A percentile compares a stretch with the other conserved stretches of the same genome.
phyloP scores from a whole-genome alignment of 768 basidiomycete genomes.

The Suillus occidentalis region DNA sequence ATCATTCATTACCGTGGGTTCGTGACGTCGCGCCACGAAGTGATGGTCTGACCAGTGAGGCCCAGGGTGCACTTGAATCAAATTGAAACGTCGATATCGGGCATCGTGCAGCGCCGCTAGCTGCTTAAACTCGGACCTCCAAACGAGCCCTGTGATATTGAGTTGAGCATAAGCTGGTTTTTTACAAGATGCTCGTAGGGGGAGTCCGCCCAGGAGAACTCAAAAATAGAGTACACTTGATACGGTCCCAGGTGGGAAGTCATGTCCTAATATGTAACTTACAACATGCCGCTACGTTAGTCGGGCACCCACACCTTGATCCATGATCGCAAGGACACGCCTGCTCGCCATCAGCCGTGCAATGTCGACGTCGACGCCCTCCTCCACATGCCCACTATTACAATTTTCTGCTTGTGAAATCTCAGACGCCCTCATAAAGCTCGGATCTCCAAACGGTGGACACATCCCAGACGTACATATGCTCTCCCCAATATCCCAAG shows the following conservation, averaged over 20 bases:
- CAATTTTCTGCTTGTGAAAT: slow-evolving; percentile 78
- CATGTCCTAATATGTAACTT: background rate
- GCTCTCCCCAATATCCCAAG: slow-evolving; percentile 39
- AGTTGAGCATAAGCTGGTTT: no score
- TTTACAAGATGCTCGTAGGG: no score
- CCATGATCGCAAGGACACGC: slow-evolving; percentile 5
- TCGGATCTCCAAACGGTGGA: slow-evolving; percentile 70
- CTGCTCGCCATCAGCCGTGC: slow-evolving; percentile 11
- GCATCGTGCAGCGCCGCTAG: no score
- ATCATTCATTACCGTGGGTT: no score
- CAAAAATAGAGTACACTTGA: no score
- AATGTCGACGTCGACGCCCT: slow-evolving; percentile 20
- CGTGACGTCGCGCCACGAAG: no score
- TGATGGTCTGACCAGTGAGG: no score
- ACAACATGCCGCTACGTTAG: background rate
- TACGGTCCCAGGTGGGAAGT: background rate
- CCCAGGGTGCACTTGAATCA: no score
- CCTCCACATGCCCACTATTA: slow-evolving; percentile 19
- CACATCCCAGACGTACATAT: slow-evolving; percentile 75
- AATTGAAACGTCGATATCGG: no score
- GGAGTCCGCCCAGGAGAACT: no score
- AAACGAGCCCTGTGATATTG: no score
- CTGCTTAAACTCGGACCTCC: no score
- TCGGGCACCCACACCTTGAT: background rate
- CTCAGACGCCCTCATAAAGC: slow-evolving; percentile 86